phyloP scores from a whole-genome alignment of 2,329 filamentous ascomycete species.

The Sclerotiophoma versabilis region DNA sequence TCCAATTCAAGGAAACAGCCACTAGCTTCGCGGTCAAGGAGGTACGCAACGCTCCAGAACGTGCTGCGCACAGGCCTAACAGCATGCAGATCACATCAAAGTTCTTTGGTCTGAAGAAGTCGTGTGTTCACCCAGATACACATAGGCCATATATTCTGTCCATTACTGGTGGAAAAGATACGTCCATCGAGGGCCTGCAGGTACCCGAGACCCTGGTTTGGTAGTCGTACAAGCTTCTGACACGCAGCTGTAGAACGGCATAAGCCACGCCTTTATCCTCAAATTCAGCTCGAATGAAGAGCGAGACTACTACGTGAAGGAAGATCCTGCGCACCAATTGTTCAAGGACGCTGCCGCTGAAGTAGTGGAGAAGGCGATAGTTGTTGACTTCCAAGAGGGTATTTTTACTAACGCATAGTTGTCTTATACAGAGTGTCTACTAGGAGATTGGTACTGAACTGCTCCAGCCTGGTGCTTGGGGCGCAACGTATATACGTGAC shows the following conservation, averaged over 20 bases:
- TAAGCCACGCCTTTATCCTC: conserved; percentile 55
- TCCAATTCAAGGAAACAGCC: conserved; percentile 42
- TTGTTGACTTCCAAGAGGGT: conserved; percentile 51
- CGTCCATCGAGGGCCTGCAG: conserved; percentile 43
- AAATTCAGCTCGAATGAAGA: conserved; percentile 52
- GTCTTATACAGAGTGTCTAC: not conserved
- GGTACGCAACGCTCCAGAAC: conserved; percentile 21
- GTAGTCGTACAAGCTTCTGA: conserved; percentile 54
- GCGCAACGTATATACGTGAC: not conserved
- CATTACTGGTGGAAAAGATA: conserved; percentile 43
- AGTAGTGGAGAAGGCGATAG: conserved; percentile 49
- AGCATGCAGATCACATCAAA: conserved; percentile 35
- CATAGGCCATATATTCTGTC: conserved; percentile 37
- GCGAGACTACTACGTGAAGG: conserved; percentile 53
- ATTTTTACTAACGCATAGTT: conserved; percentile 30
- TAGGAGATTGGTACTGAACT: not conserved
- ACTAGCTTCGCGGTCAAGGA: conserved; percentile 38
- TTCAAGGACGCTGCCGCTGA: conserved; percentile 47
- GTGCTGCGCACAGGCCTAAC: conserved; percentile 15
- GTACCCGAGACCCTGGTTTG: conserved; percentile 25
- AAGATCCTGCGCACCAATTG: conserved; percentile 50
- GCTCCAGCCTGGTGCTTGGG: not conserved
- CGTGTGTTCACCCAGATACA: conserved; percentile 39
- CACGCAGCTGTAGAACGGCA: conserved; percentile 51
- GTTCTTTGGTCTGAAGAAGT: conserved; percentile 41